Evolutionary conservation across 2,329 filamentous ascomycete species (phyloP).

Genomic region (Mariannaea elegans): DNA sequence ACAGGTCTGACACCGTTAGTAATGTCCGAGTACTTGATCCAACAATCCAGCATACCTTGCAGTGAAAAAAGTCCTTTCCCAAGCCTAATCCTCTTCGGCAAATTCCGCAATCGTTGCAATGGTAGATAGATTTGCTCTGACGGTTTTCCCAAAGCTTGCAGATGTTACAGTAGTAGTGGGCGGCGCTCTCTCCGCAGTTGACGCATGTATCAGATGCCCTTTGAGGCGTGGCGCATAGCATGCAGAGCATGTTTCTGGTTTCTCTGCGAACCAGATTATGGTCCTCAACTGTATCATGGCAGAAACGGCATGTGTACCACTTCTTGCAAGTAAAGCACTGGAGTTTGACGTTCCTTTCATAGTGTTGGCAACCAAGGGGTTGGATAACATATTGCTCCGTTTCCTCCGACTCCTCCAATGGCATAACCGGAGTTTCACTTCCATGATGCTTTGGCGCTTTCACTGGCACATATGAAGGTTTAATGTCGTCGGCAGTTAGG

Average conservation of each 20-base stretch:
- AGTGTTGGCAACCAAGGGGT: conserved; percentile 85
- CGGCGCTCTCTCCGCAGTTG: conserved; percentile 78
- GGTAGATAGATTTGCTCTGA: conserved; percentile 89
- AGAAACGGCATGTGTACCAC: conserved; percentile 96
- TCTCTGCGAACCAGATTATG: conserved; percentile 82
- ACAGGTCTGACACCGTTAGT: conserved; percentile 69
- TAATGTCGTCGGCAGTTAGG: conserved; percentile 68
- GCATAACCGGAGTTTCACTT: conserved; percentile 49
- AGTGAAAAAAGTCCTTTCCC: conserved; percentile 97
- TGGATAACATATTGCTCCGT: conserved; percentile 24
- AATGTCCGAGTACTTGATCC: not conserved
- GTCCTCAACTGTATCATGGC: conserved; percentile 85
- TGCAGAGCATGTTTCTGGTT: conserved; percentile 96
- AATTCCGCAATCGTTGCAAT: conserved; percentile 95
- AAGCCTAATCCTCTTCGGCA: conserved; percentile 90
- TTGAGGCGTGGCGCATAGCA: conserved; percentile 90
- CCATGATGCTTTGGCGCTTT: conserved; percentile 57
- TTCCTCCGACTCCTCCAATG: conserved; percentile 35
- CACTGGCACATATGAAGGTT: conserved; percentile 71
- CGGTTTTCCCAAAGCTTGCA: conserved; percentile 99
- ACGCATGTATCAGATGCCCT: conserved; percentile 80
- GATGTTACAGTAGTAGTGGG: conserved; percentile 91
- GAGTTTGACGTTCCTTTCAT: conserved; percentile 93
- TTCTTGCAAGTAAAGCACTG: conserved; percentile 89
- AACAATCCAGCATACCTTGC: conserved; percentile 72